Percentiles rank a stretch among this genome's conserved stretches.
Conservation (phyloP, 305 asterid genomes). For the Plantago lanceolata region DNA sequence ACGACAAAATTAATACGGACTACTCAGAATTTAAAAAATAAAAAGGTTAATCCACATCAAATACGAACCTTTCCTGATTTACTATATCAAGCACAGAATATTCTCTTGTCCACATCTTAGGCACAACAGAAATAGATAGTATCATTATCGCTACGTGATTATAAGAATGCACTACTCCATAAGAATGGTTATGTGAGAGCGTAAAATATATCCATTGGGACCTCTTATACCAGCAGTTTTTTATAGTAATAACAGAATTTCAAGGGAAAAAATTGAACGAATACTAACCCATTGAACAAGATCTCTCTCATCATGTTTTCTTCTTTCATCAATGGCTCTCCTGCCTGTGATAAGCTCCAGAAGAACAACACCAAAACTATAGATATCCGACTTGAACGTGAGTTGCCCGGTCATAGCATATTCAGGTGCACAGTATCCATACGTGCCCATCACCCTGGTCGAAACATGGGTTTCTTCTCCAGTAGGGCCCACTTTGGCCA, state of each 20-base stretch:
- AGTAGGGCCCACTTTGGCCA: constrained; percentile 72
- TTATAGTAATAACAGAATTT: not conserved
- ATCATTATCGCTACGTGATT: too few species aligned
- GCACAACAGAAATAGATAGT: not conserved
- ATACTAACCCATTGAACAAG: constrained; percentile 67
- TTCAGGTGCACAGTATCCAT: constrained; percentile 86
- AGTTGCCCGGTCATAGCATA: constrained; percentile 88
- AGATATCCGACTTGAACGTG: constrained; percentile 74
- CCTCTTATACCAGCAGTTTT: not conserved
- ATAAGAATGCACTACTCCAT: not conserved
- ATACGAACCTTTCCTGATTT: not conserved
- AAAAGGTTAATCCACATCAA: not conserved
- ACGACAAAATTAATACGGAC: constrained; percentile 1
- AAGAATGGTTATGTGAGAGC: not conserved
- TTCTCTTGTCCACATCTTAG: not conserved
- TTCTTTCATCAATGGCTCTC: constrained; percentile 56
- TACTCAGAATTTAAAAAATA: not conserved
- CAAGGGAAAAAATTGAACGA: constrained; percentile 12
- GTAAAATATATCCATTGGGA: not conserved
- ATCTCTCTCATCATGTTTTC: constrained; percentile 40
- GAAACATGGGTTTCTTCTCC: constrained; percentile 83
- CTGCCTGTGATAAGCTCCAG: constrained; percentile 78
- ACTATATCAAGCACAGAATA: not conserved
- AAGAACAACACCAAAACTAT: constrained; percentile 85
- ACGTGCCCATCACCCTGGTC: constrained; percentile 90